Base-by-base conservation (phyloP, 1,139 yeast genomes). In the Taphrina deformans region DNA sequence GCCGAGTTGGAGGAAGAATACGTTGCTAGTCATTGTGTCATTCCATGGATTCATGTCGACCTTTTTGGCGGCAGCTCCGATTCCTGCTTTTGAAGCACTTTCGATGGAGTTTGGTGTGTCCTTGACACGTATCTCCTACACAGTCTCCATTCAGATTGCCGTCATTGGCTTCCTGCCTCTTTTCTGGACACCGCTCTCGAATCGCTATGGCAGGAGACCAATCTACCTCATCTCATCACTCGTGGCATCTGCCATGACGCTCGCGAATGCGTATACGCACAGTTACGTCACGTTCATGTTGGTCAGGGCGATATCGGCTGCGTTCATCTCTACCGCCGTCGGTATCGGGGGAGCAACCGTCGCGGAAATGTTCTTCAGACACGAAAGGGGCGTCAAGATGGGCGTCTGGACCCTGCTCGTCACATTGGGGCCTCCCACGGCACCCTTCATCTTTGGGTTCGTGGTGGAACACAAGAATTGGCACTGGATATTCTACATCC, bases 391-490 rank as follows among this genome's bases (percentile, higher is more conserved):
- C 3, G 59, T 65, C 24, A 66, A 69, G 44, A 69, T 66, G 60
- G 71, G 71, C 9, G 56, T 65, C 58, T 70, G 71, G 71, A 62
- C 70, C 6, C 18, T 52, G 44, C 59, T 68, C 65, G 50, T 69
- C 31, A 69, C 70, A 1, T 40, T 69, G 18, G 71, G 71, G 9
- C 45, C 56, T 10, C 44, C 44, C 7, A n/a, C 51, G 16, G 71
- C 71, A 3, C 71, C 71, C 2, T 69, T 70, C 41, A 56, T 70
- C 12, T 66, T 67, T 65, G 71, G 71, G 2, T 69, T 69, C 55
- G 69, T 69, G n/a, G 69, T 62, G 14, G 65, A 67, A 14, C 67
- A 69, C 55, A 67, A 67, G 23, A 68, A 66, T 14, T 61, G 62
- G 41, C 62, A 65, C 26, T 68, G 70, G 68, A 65, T 65, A 23